Percentiles rank a stretch among this genome's conserved stretches.
These are phyloP conservation scores for Acer yangbiense DNA, from an alignment of 345 rosid species.

Conservation along the genomic window DNA sequence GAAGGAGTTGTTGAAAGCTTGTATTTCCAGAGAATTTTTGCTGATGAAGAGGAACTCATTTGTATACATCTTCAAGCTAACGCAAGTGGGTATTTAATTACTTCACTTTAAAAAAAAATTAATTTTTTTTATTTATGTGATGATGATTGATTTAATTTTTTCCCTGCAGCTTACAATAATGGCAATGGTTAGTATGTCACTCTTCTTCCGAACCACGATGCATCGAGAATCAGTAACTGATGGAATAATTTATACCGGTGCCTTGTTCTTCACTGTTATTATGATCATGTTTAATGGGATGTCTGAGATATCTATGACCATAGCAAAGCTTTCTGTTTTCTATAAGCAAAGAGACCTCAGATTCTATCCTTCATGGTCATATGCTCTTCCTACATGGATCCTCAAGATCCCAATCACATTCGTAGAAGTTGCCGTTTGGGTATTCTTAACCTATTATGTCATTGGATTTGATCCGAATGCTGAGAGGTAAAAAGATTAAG, in stretches of 20 bases:
- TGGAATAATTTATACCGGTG: conserved; percentile 62
- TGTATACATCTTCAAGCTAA: conserved; percentile 52
- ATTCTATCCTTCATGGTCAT: conserved; percentile 84
- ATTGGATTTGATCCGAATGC: conserved; percentile 69
- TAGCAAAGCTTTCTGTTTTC: conserved; percentile 79
- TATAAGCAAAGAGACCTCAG: conserved; percentile 78
- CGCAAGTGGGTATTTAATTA: conserved; percentile 35
- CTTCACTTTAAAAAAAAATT: neutral
- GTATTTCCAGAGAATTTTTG: conserved; percentile 51
- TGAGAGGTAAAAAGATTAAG: conserved; percentile 47
- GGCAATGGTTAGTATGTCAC: conserved; percentile 48
- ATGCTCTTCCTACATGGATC: conserved; percentile 80
- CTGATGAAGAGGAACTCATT: conserved; percentile 65
- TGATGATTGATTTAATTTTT: conserved; percentile 10
- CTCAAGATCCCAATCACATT: conserved; percentile 70
- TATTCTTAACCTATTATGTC: conserved; percentile 67
- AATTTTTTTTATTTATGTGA: neutral
- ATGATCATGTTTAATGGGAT: conserved; percentile 66
- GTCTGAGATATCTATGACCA: conserved; percentile 74
- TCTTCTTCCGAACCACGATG: conserved; percentile 68
- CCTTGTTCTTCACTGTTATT: conserved; percentile 56
- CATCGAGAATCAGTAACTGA: conserved; percentile 33
- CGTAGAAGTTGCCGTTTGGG: conserved; percentile 63
- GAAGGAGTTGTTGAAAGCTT: conserved; percentile 55
- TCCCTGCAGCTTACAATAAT: conserved; percentile 40